Conservation (phyloP, 352 stramenopile genomes). For the Globisporangium abappressorium region DNA sequence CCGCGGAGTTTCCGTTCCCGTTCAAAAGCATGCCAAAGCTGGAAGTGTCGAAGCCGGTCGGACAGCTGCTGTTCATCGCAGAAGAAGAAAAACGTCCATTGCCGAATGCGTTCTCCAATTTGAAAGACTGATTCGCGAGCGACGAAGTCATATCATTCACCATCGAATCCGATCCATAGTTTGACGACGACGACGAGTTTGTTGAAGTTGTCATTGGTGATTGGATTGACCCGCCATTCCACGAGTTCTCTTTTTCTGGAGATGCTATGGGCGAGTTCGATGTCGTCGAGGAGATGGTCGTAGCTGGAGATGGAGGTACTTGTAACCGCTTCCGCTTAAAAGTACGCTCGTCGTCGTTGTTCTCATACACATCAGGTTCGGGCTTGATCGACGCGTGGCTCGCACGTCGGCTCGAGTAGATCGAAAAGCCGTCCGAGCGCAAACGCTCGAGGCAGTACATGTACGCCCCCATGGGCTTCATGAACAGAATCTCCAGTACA, state of each 20-base stretch:
- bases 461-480: slow-evolving; percentile 82
- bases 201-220: background rate
- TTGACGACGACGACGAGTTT: slow-evolving; percentile 15
- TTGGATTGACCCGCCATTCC: background rate
- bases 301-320: slow-evolving; percentile 28
- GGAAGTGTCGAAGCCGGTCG: slow-evolving; percentile 38
- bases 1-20: background rate
- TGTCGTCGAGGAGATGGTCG: slow-evolving; percentile 24
- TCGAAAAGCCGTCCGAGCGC: slow-evolving; percentile 72
- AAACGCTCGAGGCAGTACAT: slow-evolving; percentile 79
- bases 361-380: slow-evolving; percentile 56
- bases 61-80: slow-evolving; percentile 7
- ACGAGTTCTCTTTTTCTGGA: slow-evolving; percentile 33
- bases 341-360: slow-evolving; percentile 39
- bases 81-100: slow-evolving; percentile 1
- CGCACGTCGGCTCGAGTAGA: slow-evolving; percentile 75
- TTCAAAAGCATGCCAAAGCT: slow-evolving; percentile 37
- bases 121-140: slow-evolving; percentile 24
- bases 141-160: slow-evolving; percentile 6
- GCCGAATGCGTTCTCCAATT: slow-evolving; percentile 34
- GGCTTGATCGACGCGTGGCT: slow-evolving; percentile 54
- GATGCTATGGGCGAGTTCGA: slow-evolving; percentile 39
- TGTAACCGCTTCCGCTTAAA: slow-evolving; percentile 62
- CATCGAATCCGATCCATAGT: slow-evolving; percentile 19
- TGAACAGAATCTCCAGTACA: slow-evolving; percentile 76